These are phyloP conservation scores for Uncinocarpus reesii DNA, from an alignment of 2,329 filamentous ascomycete species.

Conservation along the genomic window DNA sequence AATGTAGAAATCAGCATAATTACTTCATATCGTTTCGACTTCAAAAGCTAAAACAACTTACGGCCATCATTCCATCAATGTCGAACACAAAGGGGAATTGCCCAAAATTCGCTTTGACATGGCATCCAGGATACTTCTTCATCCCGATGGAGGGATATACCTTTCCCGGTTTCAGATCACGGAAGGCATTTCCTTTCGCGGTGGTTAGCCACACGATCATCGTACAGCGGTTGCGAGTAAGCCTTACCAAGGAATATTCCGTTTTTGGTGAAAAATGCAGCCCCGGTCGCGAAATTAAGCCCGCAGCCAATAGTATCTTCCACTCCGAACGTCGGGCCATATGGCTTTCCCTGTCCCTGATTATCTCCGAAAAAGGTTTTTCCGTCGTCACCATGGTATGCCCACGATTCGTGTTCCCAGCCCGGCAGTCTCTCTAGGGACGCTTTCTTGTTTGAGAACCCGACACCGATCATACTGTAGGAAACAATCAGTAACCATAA, in stretches of 20 bases:
- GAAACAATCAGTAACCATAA: conserved; percentile 27
- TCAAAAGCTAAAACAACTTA: conserved; percentile 33
- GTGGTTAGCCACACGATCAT: conserved; percentile 7
- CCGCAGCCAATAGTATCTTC: conserved; percentile 55
- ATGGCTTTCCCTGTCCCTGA: conserved; percentile 45
- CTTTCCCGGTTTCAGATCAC: conserved; percentile 35
- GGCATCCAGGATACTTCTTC: conserved; percentile 51
- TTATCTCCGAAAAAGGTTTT: conserved; percentile 51
- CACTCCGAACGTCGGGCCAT: conserved; percentile 50
- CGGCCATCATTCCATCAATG: conserved; percentile 76
- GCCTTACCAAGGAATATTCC: conserved; percentile 46
- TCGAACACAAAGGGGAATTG: conserved; percentile 75
- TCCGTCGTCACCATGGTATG: conserved; percentile 57
- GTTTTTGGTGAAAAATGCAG: conserved; percentile 57
- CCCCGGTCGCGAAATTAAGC: conserved; percentile 52
- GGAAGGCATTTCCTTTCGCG: conserved; percentile 46
- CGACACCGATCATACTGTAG: conserved; percentile 42
- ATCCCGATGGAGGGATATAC: conserved; percentile 52
- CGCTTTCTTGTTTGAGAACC: conserved; percentile 51
- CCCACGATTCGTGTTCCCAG: conserved; percentile 57
- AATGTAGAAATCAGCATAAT: conserved; percentile 10
- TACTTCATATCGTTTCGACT: not conserved
- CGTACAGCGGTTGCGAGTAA: not conserved
- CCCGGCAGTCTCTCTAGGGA: conserved; percentile 52
- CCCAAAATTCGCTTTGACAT: conserved; percentile 52